Conservation (phyloP, 495 filamentous ascomycete genomes). For the Tuber calosporum region DNA sequence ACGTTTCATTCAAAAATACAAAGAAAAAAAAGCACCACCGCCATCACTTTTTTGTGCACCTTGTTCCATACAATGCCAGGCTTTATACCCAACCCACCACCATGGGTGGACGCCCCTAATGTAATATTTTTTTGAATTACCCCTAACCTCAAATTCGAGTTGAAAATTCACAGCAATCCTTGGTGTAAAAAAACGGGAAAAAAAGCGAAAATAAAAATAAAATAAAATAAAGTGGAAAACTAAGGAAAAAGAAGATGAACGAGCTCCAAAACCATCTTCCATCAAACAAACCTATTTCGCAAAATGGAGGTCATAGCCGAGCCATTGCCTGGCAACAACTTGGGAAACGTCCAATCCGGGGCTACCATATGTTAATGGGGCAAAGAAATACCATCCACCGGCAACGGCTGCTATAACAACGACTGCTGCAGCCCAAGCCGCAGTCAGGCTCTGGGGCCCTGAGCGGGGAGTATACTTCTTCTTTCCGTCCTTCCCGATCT, state of each 20-base stretch:
- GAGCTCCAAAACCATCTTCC: not conserved
- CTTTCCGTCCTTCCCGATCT: conserved; percentile 47
- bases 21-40: not conserved
- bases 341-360: conserved; percentile 78
- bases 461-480: conserved; percentile 54
- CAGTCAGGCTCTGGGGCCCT: conserved; percentile 67
- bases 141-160: not conserved
- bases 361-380: conserved; percentile 88
- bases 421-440: conserved; percentile 66
- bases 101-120: not conserved
- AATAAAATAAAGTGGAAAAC: not conserved
- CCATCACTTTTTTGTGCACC: not conserved
- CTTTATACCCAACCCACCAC: not conserved
- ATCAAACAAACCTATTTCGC: conserved; percentile 61
- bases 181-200: not conserved
- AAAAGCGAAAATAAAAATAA: too few relatives aligned
- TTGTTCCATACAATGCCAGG: not conserved
- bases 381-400: conserved; percentile 84
- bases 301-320: conserved; percentile 96
- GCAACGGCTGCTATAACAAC: conserved; percentile 63
- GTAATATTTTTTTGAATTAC: not conserved
- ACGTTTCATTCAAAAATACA: not conserved
- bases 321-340: conserved; percentile 83
- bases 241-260: not conserved
- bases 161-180: not conserved